A percentile compares a stretch with the other conserved stretches of the same genome.
These are phyloP conservation scores for Aspergillus sp. DNA, from an alignment of 2,329 filamentous ascomycete species.

Conservation along the genomic window DNA sequence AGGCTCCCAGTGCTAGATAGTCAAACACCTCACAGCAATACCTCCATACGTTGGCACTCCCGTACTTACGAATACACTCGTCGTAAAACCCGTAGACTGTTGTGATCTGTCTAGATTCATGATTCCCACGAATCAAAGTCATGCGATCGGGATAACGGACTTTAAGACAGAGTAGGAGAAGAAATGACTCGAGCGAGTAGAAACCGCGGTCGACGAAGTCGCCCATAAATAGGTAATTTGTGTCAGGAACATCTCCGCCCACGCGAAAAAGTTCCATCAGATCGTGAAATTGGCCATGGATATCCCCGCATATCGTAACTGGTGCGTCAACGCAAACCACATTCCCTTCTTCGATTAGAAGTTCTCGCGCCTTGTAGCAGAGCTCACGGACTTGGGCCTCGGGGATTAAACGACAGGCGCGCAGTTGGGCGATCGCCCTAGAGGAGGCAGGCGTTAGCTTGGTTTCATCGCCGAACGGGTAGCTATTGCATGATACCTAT, in stretches of 20 bases:
- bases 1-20: conserved; percentile 85
- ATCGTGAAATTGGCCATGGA: conserved; percentile 95
- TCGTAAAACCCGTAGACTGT: conserved; percentile 99
- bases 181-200: conserved; percentile 95
- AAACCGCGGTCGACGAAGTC: conserved; percentile 98
- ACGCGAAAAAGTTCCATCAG: conserved; percentile 96
- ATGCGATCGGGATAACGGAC: conserved; percentile 97
- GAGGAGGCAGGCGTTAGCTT: conserved; percentile 12
- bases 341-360: conserved; percentile 96
- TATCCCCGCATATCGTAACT: conserved; percentile 96
- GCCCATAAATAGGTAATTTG: conserved; percentile 97
- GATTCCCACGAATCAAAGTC: conserved; percentile 91
- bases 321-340: conserved; percentile 93
- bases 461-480: background rate
- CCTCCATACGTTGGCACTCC: conserved; percentile 93
- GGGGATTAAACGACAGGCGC: conserved; percentile 92
- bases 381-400: conserved; percentile 94
- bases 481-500: conserved; percentile 61
- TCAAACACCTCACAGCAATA: conserved; percentile 99
- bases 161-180: conserved; percentile 92
- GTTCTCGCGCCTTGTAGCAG: conserved; percentile 93
- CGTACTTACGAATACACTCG: conserved; percentile 93
- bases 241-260: conserved; percentile 89
- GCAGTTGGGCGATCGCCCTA: conserved; percentile 92
- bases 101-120: conserved; percentile 95